Conservation (phyloP, 495 filamentous ascomycete genomes). For the Usnea hakonensis region DNA sequence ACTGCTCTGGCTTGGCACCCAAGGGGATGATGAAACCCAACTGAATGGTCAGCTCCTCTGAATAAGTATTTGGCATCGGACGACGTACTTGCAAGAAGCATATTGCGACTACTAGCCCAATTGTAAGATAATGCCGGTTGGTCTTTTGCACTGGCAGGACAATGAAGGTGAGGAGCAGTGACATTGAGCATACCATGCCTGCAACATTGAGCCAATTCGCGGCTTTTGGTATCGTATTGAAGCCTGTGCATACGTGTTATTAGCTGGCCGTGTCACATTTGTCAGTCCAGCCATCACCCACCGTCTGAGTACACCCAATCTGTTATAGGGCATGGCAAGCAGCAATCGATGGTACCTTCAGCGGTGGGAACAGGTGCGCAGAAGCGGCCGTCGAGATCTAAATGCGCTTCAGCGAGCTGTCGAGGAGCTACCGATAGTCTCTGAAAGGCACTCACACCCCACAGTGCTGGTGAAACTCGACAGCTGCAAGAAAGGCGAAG, state of each 20-base stretch:
- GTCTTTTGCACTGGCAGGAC: constrained; percentile 85
- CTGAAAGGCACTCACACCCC: constrained; percentile 52
- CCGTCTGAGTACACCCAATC: constrained; percentile 75
- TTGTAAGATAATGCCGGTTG: constrained; percentile 83
- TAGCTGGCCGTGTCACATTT: background rate
- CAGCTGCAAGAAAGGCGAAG: constrained; percentile 56
- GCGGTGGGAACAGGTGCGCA: constrained; percentile 46
- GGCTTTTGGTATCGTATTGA: constrained; percentile 52
- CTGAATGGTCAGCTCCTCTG: constrained; percentile 36
- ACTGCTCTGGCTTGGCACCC: constrained; percentile 70
- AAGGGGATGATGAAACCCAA: constrained; percentile 88
- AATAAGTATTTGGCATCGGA: constrained; percentile 18
- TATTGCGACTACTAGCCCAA: constrained; percentile 69
- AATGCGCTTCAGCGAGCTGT: constrained; percentile 17
- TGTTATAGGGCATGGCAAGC: constrained; percentile 81
- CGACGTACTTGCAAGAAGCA: constrained; percentile 67
- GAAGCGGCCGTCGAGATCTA: constrained; percentile 62
- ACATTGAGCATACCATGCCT: constrained; percentile 61
- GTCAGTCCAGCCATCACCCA: constrained; percentile 1
- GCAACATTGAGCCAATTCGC: constrained; percentile 76
- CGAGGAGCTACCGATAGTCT: background rate
- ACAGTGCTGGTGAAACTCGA: constrained; percentile 48
- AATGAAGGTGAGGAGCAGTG: constrained; percentile 74
- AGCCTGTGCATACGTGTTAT: constrained; percentile 41
- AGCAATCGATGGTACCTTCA: constrained; percentile 51